Percentiles rank a stretch among this genome's conserved stretches.
Conservation (phyloP, 768 basidiomycete genomes). For the Erythrobasidium yunnanense region DNA sequence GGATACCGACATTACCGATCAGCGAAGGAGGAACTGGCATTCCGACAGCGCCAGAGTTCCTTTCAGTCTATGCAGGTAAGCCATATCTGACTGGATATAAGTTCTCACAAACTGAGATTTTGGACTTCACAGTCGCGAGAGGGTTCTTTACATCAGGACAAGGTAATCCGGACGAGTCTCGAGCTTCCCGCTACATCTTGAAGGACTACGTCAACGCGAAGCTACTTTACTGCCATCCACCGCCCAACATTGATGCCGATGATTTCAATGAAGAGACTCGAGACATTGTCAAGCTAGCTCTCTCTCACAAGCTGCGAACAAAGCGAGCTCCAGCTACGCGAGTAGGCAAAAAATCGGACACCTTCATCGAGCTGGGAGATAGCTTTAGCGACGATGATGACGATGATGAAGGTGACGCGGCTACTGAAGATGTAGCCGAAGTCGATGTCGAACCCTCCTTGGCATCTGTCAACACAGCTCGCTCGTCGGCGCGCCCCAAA, state of each 20-base stretch:
- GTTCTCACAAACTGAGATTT: conserved; percentile 1
- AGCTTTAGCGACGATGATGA: background rate
- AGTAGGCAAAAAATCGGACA: conserved; percentile 72
- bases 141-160: conserved; percentile 87
- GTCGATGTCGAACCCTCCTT: no score
- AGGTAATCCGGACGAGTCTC: conserved; percentile 94
- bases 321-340: conserved; percentile 80
- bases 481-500: conserved; percentile 12
- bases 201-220: conserved; percentile 97
- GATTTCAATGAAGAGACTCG: conserved; percentile 67
- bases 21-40: conserved; percentile 78
- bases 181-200: conserved; percentile 77
- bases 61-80: conserved; percentile 87
- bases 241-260: conserved; percentile 52
- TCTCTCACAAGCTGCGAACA: conserved; percentile 54
- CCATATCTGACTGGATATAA: conserved; percentile 31
- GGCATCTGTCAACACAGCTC: no score
- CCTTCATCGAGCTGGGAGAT: conserved; percentile 51
- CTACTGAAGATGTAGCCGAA: background rate
- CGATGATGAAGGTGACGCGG: conserved; percentile 31
- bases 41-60: conserved; percentile 60
- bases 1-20: conserved; percentile 52
- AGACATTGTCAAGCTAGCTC: conserved; percentile 49
- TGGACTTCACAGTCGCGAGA: conserved; percentile 59
- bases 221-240: conserved; percentile 81